Percentiles rank a stretch among this genome's conserved stretches.
Evolutionary conservation across 257 asterid genomes (phyloP).

Genomic region (Leonotis leonurus): DNA sequence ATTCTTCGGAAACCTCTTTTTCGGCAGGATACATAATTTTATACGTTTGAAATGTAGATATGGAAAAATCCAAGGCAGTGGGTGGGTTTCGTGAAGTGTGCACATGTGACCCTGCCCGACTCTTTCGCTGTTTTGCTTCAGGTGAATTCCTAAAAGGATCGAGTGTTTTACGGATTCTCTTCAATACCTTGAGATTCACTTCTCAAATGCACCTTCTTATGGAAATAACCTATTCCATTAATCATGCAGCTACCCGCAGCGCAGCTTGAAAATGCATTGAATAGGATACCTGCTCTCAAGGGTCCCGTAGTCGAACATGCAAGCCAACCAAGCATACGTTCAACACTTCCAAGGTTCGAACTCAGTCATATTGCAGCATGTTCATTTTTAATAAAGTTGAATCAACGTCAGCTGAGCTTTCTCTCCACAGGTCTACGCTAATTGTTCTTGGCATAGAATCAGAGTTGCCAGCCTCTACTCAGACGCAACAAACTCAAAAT

Average conservation of each 20-base stretch:
- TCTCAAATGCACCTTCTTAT: not conserved
- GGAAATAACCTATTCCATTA: not conserved
- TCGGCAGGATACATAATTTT: slow-evolving; percentile 4
- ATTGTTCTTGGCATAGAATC: slow-evolving; percentile 70
- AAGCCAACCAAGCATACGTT: slow-evolving; percentile 66
- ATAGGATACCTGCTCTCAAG: slow-evolving; percentile 67
- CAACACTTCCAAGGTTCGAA: slow-evolving; percentile 82
- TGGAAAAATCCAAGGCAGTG: slow-evolving; percentile 98
- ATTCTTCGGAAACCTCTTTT: no score
- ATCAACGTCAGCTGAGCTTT: no score
- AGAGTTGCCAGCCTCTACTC: slow-evolving; percentile 51
- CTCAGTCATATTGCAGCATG: not conserved
- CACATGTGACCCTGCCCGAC: slow-evolving; percentile 82
- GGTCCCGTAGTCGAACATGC: slow-evolving; percentile 90
- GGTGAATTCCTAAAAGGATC: slow-evolving; percentile 32
- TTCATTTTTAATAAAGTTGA: no score
- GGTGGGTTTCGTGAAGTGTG: slow-evolving; percentile 97
- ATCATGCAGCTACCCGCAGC: slow-evolving; percentile 80
- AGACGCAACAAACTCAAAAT: slow-evolving; percentile 31
- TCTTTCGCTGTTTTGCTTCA: slow-evolving; percentile 88
- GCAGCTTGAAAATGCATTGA: slow-evolving; percentile 82
- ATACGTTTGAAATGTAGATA: slow-evolving; percentile 45
- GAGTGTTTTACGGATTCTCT: not conserved
- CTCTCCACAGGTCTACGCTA: slow-evolving; percentile 51
- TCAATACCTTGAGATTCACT: not conserved